Evolutionary conservation across 176 grass and related monocot genomes (phyloP).

Genomic region (Dendrocalamus sinicus): DNA sequence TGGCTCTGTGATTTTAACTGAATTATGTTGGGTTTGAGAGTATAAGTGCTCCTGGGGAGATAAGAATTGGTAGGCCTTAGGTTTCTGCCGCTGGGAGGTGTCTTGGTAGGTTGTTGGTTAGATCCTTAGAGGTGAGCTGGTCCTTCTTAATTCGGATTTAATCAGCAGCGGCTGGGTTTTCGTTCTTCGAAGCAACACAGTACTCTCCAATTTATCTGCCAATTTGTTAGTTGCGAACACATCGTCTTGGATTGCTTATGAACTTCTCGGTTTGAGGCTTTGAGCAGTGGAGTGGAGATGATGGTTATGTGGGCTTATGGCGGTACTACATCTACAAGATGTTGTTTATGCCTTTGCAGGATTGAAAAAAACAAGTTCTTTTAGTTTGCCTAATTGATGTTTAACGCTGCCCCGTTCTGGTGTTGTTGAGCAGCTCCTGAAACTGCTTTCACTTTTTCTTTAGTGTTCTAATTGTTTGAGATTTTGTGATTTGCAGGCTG

Average conservation of each 20-base stretch:
- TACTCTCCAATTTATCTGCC: neutral
- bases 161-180: neutral
- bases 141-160: neutral
- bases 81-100: neutral
- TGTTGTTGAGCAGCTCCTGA: neutral
- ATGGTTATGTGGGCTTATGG: neutral
- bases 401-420: neutral
- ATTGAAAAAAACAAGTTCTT: neutral
- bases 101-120: constrained; percentile 9
- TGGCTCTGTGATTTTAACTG: neutral
- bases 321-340: neutral
- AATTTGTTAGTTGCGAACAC: neutral
- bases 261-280: neutral
- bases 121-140: neutral
- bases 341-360: neutral
- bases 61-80: neutral
- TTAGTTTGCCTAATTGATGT: constrained; percentile 7
- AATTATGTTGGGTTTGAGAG: neutral
- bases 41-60: neutral
- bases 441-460: neutral
- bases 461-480: constrained; percentile 17
- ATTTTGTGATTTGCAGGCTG: neutral
- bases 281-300: neutral
- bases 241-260: neutral
- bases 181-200: constrained; percentile 13